Percentiles rank a stretch among this genome's conserved stretches.
phyloP scores from a whole-genome alignment of 495 filamentous ascomycete genomes.

The Penicillium argentinense region DNA sequence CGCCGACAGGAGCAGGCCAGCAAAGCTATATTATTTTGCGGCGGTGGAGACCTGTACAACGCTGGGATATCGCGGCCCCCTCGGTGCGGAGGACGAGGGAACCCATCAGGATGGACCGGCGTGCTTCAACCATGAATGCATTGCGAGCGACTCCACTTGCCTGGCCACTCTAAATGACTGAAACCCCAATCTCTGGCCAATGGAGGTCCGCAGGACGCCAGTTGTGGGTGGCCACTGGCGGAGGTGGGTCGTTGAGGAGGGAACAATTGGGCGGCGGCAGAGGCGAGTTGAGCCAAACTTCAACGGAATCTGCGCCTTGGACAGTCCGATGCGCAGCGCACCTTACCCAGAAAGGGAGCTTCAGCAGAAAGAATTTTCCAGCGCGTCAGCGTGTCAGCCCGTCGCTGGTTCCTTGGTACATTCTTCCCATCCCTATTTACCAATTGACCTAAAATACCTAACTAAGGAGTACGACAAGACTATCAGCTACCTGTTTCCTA shows the following conservation, averaged over 20 bases:
- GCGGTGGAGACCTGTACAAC: constrained; percentile 6
- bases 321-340: constrained; percentile 12
- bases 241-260: constrained; percentile 22
- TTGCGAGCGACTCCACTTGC: constrained; percentile 10
- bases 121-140: constrained; percentile 14
- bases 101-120: background rate
- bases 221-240: constrained; percentile 14
- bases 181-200: constrained; percentile 20
- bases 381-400: background rate
- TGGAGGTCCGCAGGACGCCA: background rate
- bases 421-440: background rate
- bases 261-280: constrained; percentile 16
- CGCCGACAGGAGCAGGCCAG: constrained; percentile 3
- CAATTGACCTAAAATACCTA: too few relatives aligned
- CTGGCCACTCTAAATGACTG: constrained; percentile 17
- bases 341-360: constrained; percentile 41
- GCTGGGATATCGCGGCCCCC: too few relatives aligned
- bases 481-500: too few relatives aligned
- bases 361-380: constrained; percentile 33
- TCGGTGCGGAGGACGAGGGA: too few relatives aligned
- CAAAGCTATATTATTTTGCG: constrained; percentile 13
- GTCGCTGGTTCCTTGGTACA: constrained; percentile 2
- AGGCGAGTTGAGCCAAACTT: constrained; percentile 18
- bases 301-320: constrained; percentile 17
- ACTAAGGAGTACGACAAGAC: too few relatives aligned